A percentile compares a stretch with the other conserved stretches of the same genome.
phyloP scores from a whole-genome alignment of 2,329 filamentous ascomycete species.

The Xylariales sp. region DNA sequence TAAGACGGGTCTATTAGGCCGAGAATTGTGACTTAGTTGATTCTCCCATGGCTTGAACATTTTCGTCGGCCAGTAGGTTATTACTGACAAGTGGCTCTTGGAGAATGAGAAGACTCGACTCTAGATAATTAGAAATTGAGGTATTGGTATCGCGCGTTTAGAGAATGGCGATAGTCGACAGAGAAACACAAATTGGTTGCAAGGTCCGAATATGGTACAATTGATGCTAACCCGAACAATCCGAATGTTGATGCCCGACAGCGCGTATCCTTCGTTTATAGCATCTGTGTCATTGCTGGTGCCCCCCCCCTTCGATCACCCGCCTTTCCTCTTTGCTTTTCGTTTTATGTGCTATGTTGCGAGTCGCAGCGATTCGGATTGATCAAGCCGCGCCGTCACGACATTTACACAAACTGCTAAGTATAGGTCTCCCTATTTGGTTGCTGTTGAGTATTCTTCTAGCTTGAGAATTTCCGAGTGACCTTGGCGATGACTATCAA shows the following conservation, averaged over 20 bases:
- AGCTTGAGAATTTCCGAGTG: constrained; percentile 84
- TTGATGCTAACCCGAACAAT: constrained; percentile 34
- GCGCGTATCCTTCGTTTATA: constrained; percentile 22
- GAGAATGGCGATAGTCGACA: constrained; percentile 4
- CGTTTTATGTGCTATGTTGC: constrained; percentile 25
- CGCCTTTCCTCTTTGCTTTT: constrained; percentile 1
- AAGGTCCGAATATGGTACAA: constrained; percentile 47
- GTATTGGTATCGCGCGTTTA: neutral
- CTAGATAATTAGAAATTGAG: neutral
- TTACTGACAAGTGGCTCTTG: neutral
- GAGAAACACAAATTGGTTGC: constrained; percentile 42
- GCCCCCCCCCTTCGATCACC: constrained; percentile 1
- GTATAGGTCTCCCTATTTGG: constrained; percentile 14
- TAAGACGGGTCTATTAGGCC: neutral
- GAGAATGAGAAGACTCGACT: neutral
- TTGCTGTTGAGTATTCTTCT: constrained; percentile 46
- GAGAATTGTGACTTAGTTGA: no score
- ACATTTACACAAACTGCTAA: constrained; percentile 27
- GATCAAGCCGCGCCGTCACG: constrained; percentile 42
- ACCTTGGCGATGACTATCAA: constrained; percentile 90
- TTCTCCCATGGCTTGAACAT: no score
- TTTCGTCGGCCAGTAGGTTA: neutral
- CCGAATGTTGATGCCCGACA: constrained; percentile 25
- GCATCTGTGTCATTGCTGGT: constrained; percentile 26
- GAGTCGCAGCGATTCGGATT: constrained; percentile 43